Percentiles rank a stretch among this genome's conserved stretches.
phyloP scores from a whole-genome alignment of 2,329 filamentous ascomycete species.

The Fusarium sp. region DNA sequence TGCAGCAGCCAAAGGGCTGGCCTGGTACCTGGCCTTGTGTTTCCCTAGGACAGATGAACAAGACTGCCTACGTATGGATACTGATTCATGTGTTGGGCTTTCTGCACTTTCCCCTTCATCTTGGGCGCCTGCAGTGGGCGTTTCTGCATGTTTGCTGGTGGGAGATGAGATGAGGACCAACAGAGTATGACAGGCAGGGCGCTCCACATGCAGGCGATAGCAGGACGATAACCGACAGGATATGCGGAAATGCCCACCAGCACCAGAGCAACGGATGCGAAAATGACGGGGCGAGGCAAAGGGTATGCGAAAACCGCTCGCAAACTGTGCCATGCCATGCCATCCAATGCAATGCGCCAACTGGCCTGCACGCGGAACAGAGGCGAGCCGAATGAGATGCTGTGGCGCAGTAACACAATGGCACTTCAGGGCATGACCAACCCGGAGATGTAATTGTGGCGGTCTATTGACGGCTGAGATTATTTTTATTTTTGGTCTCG shows the following conservation, averaged over 20 bases:
- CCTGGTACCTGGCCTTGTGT: not conserved
- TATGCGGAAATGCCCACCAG: not conserved
- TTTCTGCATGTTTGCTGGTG: not conserved
- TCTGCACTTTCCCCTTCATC: not conserved
- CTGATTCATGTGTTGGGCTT: not conserved
- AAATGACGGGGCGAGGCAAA: not conserved
- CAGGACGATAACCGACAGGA: not conserved
- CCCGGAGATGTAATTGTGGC: slow-evolving; percentile 15
- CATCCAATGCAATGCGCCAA: not conserved
- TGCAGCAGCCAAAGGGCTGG: slow-evolving; percentile 1
- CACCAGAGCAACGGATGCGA: not conserved
- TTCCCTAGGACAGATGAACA: not conserved
- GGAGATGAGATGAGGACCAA: not conserved
- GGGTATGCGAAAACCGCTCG: slow-evolving; percentile 11
- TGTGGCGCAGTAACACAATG: slow-evolving; percentile 32
- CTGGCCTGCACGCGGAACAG: not conserved
- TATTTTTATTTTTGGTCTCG: slow-evolving; percentile 38
- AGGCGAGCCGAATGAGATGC: slow-evolving; percentile 3
- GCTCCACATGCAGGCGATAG: not conserved
- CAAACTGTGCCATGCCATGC: not conserved
- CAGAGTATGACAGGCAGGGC: not conserved
- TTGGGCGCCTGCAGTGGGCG: not conserved
- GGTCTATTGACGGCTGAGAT: not conserved
- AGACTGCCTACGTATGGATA: not conserved
- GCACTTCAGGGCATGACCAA: slow-evolving; percentile 14